A percentile compares a stretch with the other conserved stretches of the same genome.
Evolutionary conservation across 345 rosid genomes (phyloP).

Genomic region (Ceriops decandra): DNA sequence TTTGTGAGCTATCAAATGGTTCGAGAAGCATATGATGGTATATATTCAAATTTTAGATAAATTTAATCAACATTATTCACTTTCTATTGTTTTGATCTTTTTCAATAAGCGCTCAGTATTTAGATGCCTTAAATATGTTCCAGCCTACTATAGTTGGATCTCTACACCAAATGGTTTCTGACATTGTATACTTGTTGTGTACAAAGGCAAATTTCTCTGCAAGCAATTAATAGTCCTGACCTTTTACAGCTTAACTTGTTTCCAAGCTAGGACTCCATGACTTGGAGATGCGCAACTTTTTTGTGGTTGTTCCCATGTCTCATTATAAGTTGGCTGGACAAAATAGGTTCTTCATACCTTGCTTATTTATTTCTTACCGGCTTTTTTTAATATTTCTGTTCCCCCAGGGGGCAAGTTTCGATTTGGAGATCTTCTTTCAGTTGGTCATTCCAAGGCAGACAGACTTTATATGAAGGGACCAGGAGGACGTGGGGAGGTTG

Average conservation of each 20-base stretch:
- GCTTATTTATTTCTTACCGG: conserved; percentile 4
- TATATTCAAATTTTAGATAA: background rate
- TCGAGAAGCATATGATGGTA: conserved; percentile 95
- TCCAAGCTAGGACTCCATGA: background rate
- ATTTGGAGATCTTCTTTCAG: conserved; percentile 75
- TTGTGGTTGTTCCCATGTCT: background rate
- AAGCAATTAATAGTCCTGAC: too few relatives aligned
- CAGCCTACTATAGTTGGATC: too few relatives aligned
- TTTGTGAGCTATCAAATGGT: conserved; percentile 99
- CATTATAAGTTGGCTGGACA: background rate
- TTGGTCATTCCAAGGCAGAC: conserved; percentile 78
- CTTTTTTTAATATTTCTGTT: background rate
- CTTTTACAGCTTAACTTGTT: too few relatives aligned
- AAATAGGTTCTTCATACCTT: background rate
- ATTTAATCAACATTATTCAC: background rate
- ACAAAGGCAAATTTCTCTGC: too few relatives aligned
- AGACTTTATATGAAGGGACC: conserved; percentile 94
- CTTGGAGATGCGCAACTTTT: background rate
- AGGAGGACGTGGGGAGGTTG: conserved; percentile 98
- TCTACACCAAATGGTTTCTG: background rate
- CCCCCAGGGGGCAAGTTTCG: conserved; percentile 71
- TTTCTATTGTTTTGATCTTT: background rate
- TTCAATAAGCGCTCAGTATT: too few relatives aligned
- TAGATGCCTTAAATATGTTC: too few relatives aligned
- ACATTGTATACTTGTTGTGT: background rate